These are phyloP conservation scores for Calophaca sinica DNA, from an alignment of 306 rosid species.

Conservation along the genomic window DNA sequence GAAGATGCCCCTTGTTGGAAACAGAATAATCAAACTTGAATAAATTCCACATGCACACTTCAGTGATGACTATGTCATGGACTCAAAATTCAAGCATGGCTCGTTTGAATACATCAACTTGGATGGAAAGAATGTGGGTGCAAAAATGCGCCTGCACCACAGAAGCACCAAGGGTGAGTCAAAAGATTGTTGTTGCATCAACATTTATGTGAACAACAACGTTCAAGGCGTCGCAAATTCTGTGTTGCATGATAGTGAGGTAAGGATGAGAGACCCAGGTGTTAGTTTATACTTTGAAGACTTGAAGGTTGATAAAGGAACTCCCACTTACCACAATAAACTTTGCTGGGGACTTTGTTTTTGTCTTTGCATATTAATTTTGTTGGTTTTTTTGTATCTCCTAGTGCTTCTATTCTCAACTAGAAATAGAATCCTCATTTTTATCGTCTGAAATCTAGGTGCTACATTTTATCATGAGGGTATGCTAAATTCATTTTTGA, in stretches of 20 bases:
- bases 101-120: slow-evolving; percentile 54
- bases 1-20: slow-evolving; percentile 13
- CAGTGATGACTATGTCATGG: slow-evolving; percentile 24
- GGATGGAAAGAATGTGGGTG: slow-evolving; percentile 55
- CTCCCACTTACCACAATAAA: slow-evolving; percentile 7
- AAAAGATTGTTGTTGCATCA: slow-evolving; percentile 55
- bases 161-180: slow-evolving; percentile 48
- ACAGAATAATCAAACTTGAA: slow-evolving; percentile 20
- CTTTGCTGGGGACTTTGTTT: slow-evolving; percentile 30
- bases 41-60: not conserved
- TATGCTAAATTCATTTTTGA: slow-evolving; percentile 17
- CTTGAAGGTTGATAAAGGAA: slow-evolving; percentile 44
- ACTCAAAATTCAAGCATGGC: slow-evolving; percentile 43
- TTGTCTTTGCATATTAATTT: slow-evolving; percentile 30
- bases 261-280: slow-evolving; percentile 57
- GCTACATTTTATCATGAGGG: not conserved
- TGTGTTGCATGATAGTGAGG: slow-evolving; percentile 51
- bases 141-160: slow-evolving; percentile 51
- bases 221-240: slow-evolving; percentile 59
- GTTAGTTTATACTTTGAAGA: slow-evolving; percentile 47
- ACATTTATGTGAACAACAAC: slow-evolving; percentile 58
- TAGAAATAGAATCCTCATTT: slow-evolving; percentile 29
- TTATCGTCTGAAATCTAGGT: slow-evolving; percentile 7
- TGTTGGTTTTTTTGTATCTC: slow-evolving; percentile 44
- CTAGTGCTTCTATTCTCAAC: slow-evolving; percentile 45